Evolutionary conservation across 768 basidiomycete genomes (phyloP).

Genomic region (Holtermanniella nyarrowii): DNA sequence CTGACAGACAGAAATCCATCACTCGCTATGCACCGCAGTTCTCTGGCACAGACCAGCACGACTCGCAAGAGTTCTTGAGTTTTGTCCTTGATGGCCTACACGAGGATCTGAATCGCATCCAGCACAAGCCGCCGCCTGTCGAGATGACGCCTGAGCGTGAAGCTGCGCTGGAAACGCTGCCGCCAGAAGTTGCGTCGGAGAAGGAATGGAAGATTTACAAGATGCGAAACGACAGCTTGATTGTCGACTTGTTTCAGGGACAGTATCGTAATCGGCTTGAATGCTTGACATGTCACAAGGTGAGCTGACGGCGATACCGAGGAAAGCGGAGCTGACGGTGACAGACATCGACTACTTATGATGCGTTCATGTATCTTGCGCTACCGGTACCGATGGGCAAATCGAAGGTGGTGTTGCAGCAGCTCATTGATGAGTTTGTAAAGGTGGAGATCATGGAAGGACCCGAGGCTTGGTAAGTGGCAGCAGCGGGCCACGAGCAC

Average conservation of each 20-base stretch:
- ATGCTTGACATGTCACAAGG: constrained; percentile 82
- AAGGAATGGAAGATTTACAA: constrained; percentile 88
- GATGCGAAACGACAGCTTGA: constrained; percentile 78
- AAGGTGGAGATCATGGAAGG: constrained; percentile 81
- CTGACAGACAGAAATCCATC: constrained; percentile 48
- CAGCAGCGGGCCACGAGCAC: no score
- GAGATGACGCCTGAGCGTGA: constrained; percentile 66
- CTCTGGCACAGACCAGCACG: constrained; percentile 80
- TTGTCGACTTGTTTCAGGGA: constrained; percentile 96
- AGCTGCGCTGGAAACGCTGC: constrained; percentile 73
- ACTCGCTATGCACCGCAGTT: constrained; percentile 61
- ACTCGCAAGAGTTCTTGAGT: constrained; percentile 92
- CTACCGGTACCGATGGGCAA: constrained; percentile 66
- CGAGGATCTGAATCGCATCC: constrained; percentile 74
- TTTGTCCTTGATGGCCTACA: constrained; percentile 88
- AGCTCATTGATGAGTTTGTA: constrained; percentile 83
- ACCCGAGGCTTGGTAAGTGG: constrained; percentile 81
- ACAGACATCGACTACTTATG: constrained; percentile 94
- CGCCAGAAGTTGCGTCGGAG: constrained; percentile 77
- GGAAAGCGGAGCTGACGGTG: background rate
- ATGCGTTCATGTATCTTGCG: constrained; percentile 89
- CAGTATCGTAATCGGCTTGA: constrained; percentile 84
- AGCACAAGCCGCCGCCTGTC: constrained; percentile 57
- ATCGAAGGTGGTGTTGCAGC: constrained; percentile 55
- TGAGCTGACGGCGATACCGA: constrained; percentile 40